These are phyloP conservation scores for Nectriaceae sp. DNA, from an alignment of 2,329 filamentous ascomycete genomes.

Conservation along the genomic window DNA sequence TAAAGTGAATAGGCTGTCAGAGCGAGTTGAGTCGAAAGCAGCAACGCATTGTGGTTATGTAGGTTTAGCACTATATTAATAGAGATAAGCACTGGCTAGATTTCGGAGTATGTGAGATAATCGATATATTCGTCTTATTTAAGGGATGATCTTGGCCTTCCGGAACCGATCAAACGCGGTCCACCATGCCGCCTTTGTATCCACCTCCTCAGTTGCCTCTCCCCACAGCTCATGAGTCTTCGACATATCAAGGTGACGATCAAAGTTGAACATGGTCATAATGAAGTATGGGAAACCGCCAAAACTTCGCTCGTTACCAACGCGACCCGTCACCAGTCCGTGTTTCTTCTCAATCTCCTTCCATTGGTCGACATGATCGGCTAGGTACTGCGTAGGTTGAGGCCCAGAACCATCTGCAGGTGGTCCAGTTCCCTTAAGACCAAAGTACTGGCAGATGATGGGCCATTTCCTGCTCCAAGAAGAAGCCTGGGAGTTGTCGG, in stretches of 20 bases:
- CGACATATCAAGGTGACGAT: constrained; percentile 35
- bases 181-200: constrained; percentile 31
- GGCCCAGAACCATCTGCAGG: constrained; percentile 30
- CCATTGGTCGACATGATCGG: constrained; percentile 35
- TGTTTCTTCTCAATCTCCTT: constrained; percentile 34
- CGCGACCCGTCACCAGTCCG: constrained; percentile 32
- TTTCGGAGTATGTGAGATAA: too few species aligned
- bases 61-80: too few species aligned
- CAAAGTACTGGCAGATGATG: constrained; percentile 47
- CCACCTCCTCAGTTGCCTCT: constrained; percentile 30
- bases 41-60: too few species aligned
- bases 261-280: constrained; percentile 38
- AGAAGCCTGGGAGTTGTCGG: constrained; percentile 37
- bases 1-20: too few species aligned
- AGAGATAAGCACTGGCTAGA: too few species aligned
- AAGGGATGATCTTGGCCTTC: constrained; percentile 35
- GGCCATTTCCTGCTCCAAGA: constrained; percentile 48
- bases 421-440: constrained; percentile 41
- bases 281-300: constrained; percentile 34
- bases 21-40: too few species aligned
- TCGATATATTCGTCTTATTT: too few species aligned
- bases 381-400: constrained; percentile 33
- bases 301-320: constrained; percentile 32
- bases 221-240: constrained; percentile 35
- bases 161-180: constrained; percentile 35